Evolutionary conservation across 768 basidiomycete species (phyloP), one percentile per base, ranked within the genome.

Genomic region (Cystofilobasidium macerans): DNA sequence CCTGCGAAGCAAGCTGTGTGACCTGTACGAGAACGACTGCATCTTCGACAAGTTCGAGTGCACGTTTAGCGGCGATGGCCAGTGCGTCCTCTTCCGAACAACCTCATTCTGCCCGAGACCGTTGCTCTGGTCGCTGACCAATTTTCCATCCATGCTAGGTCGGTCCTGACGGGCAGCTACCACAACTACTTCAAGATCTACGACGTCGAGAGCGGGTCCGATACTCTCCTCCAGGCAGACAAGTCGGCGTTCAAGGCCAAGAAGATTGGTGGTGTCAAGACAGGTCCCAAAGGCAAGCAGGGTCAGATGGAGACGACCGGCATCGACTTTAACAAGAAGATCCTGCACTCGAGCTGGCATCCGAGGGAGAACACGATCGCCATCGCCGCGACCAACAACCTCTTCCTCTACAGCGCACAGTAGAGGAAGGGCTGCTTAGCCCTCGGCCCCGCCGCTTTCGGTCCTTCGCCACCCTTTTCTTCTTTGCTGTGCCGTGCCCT

Each of bases 141-240:
- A 42, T 13, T 30, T 24, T 54, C 68, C 56, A 57, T 65, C 61
- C 58, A 59, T 28, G 56, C 61, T 12, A 99, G 95, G 73, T 86
- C 93, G 76, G 91, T 98, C 67, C 80, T 99, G 70, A 97, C 95
- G n/a, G 95, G 95, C 51, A 98, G 95, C 59, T 99, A 99, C 80
- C 94, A 98, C 80, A 99, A 99, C 79, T 98, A 94, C 80, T 93
- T 99, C 87, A 91, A 92, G 76, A 95, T 99, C 84, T 99, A 91
- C 78, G 94, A 98, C 76, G 84, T 85, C 61, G 65, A 70, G 33
- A 64, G 67, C 6, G 74, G 85, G 69, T 87, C 85, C 69, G 95
- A 98, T 73, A 85, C 93, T 51, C 89, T 97, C 16, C 78, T 99
- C 64, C 95, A 98, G 77, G 95, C 95, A 1, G 95, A 99, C 80